Conservation (phyloP, 768 basidiomycete species). For the Rhodotorula graminis region DNA sequence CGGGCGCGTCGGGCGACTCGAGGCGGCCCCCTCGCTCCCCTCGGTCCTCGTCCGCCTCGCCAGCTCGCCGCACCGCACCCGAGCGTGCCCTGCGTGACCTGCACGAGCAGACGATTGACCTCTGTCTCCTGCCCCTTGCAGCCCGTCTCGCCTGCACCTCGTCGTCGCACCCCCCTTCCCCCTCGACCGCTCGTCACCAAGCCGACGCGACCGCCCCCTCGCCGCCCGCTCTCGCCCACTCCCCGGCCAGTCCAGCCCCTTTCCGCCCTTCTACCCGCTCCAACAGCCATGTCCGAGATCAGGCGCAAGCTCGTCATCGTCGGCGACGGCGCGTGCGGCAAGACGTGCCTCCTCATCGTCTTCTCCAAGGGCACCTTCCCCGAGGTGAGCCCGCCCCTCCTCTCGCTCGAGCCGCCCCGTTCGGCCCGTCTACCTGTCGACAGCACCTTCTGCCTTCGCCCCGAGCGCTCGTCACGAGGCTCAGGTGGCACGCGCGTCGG, state of each 20-base stretch:
- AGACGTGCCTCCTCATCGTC: constrained; percentile 92
- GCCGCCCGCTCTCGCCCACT: neutral
- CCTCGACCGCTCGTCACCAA: neutral
- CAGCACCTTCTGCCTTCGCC: no score
- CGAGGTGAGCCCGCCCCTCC: constrained; percentile 55
- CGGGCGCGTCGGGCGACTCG: no score
- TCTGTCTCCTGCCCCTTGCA: neutral
- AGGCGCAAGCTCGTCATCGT: constrained; percentile 98
- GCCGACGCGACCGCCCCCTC: neutral
- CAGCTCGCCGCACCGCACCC: no score
- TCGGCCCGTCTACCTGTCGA: no score
- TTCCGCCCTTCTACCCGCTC: neutral
- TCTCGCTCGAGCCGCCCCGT: no score
- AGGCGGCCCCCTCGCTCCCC: no score
- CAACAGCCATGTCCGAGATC: constrained; percentile 79
- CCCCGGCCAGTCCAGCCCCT: neutral
- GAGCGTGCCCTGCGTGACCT: no score
- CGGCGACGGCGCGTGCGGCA: constrained; percentile 66
- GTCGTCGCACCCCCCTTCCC: neutral
- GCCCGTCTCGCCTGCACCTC: neutral
- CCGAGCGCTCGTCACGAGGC: no score
- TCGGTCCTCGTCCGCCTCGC: no score
- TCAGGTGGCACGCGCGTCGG: no score
- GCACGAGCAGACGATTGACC: neutral
- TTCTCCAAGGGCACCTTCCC: constrained; percentile 96